A percentile compares a stretch with the other conserved stretches of the same genome.
Evolutionary conservation across 441 rosid genomes (phyloP).

Genomic region (Corymbia calophylla): DNA sequence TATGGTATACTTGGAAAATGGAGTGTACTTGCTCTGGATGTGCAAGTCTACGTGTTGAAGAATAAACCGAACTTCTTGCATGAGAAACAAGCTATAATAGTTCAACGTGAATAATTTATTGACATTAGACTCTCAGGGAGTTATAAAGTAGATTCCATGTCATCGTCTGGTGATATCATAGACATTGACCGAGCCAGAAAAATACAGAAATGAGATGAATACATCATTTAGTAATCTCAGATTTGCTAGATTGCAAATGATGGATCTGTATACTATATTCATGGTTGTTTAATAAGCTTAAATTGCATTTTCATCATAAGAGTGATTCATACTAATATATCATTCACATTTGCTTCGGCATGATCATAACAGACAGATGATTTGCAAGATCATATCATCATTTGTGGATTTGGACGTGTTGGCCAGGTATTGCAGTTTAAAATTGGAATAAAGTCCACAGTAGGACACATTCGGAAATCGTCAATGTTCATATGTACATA

Average conservation of each 20-base stretch:
- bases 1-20: not conserved
- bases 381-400: slow-evolving; percentile 90
- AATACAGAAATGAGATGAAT: not conserved
- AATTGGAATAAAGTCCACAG: not conserved
- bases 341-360: not conserved
- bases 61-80: not conserved
- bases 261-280: not conserved
- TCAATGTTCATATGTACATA: not conserved
- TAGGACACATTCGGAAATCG: not conserved
- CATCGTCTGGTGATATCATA: not conserved
- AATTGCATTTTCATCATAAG: not conserved
- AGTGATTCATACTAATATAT: not conserved
- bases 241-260: not conserved
- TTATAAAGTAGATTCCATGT: not conserved
- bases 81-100: not conserved
- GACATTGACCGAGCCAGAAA: not conserved
- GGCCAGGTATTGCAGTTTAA: slow-evolving; percentile 62
- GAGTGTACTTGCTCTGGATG: not conserved
- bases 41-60: not conserved
- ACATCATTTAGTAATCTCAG: not conserved
- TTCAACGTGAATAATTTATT: not conserved
- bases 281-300: not conserved
- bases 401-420: slow-evolving; percentile 98
- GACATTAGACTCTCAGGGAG: not conserved
- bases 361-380: slow-evolving; percentile 80